These are phyloP conservation scores for Camelina hispida DNA, from an alignment of 345 rosid genomes.

Conservation along the genomic window DNA sequence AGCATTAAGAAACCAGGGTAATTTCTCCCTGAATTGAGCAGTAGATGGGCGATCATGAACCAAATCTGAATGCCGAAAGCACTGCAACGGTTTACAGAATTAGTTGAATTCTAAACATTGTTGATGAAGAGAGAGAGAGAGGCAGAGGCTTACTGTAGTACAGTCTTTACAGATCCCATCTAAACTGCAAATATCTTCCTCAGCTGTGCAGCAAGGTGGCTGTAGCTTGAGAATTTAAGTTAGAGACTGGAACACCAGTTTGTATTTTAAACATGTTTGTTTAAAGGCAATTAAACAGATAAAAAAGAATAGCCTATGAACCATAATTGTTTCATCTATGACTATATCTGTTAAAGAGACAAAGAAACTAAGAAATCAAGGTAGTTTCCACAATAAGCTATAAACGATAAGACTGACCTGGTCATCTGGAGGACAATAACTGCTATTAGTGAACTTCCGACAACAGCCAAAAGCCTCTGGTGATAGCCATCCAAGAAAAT, in stretches of 20 bases:
- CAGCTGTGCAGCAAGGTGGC: slow-evolving; percentile 92
- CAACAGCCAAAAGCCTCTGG: slow-evolving; percentile 98
- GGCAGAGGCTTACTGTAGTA: slow-evolving; percentile 68
- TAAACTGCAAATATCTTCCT: slow-evolving; percentile 67
- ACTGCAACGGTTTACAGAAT: slow-evolving; percentile 59
- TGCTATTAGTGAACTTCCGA: slow-evolving; percentile 76
- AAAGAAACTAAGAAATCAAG: slow-evolving; percentile 20
- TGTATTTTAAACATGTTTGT: slow-evolving; percentile 29
- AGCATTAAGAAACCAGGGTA: slow-evolving; percentile 89
- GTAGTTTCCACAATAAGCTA: slow-evolving; percentile 22
- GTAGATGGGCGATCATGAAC: slow-evolving; percentile 76
- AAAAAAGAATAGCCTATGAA: slow-evolving; percentile 20
- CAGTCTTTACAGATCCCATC: slow-evolving; percentile 89
- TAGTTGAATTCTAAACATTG: slow-evolving; percentile 33
- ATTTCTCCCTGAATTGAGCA: slow-evolving; percentile 76
- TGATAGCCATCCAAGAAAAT: slow-evolving; percentile 90
- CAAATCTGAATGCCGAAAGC: slow-evolving; percentile 86
- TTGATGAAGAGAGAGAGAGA: background rate
- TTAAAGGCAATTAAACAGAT: slow-evolving; percentile 23
- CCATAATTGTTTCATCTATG: slow-evolving; percentile 21
- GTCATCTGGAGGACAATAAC: slow-evolving; percentile 95
- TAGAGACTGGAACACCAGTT: slow-evolving; percentile 30
- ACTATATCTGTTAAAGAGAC: background rate
- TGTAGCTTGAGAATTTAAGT: slow-evolving; percentile 44
- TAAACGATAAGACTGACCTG: slow-evolving; percentile 63